Evolutionary conservation across 2,329 filamentous ascomycete species (phyloP), one percentile per base, ranked within the genome.

Genomic region (Fusarium sp.): DNA sequence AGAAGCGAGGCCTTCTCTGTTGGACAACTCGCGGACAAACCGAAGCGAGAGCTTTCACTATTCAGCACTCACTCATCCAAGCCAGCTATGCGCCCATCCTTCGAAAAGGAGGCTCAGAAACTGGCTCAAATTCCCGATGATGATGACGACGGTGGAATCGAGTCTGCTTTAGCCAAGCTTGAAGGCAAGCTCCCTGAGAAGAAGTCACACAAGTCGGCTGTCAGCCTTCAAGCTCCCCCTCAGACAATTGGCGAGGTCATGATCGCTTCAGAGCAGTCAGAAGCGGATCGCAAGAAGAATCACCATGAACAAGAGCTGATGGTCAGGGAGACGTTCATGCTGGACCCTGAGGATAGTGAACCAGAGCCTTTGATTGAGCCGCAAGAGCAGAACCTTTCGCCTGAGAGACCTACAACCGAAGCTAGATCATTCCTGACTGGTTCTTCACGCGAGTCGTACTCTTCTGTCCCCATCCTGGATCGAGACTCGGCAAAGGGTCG

Each of bases 41-140:
- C 82, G 3, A 86, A 86, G 68, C 81, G 80, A 12, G 80, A 83
- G 19, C 70, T 88, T 33, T 91, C 89, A 0, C 78, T 91, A 5
- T 88, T 90, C 69, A 91, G 88, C 74, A 90, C 89, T 0, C 86
- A 88, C 70, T 90, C 89, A 9, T 90, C 89, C 5, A 89, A 89
- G 71, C 89, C 89, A 1, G 82, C 85, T 4, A 90, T 91, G 88
- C 86, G 89, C 8, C 88, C 89, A 4, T 98, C 95, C 0, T 98
- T 98, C 75, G 94, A 98, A 80, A 92, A 89, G 6, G 94, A 97
- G 76, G 94, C 97, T 3, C 91, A 95, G 66, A 93, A 93, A 75
- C 89, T 99, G 60, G 94, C 95, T 5, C 91, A 93, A 61, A 93
- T 98, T 31, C 94, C 95, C 0, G 95, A 98, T 78, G 94, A 98